Conservation (phyloP, 2,329 filamentous ascomycete genomes). For the Aspergillus sojae region DNA sequence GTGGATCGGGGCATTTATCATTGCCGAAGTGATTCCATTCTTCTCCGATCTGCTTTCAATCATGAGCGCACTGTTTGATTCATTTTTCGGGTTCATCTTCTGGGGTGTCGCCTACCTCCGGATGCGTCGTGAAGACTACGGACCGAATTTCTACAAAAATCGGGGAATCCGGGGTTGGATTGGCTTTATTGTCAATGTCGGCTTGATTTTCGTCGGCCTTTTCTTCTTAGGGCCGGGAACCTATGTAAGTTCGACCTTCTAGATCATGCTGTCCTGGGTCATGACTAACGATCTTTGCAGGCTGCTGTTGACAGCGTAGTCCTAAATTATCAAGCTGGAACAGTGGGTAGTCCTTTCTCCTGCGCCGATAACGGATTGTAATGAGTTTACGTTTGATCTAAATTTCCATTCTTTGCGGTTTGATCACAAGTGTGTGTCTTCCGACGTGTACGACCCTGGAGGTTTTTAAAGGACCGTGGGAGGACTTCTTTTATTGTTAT, state of each 20-base stretch:
- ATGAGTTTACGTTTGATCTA: conserved; percentile 18
- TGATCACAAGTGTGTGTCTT: conserved; percentile 1
- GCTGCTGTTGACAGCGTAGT: conserved; percentile 54
- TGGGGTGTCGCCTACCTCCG: conserved; percentile 56
- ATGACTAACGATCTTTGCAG: conserved; percentile 27
- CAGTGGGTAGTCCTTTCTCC: conserved; percentile 72
- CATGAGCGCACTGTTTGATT: conserved; percentile 78
- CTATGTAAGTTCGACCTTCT: conserved; percentile 55
- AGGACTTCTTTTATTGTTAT: neutral
- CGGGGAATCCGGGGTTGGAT: conserved; percentile 48
- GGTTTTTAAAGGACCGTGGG: neutral
- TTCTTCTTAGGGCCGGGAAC: conserved; percentile 82
- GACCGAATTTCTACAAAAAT: conserved; percentile 43
- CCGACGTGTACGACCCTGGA: conserved; percentile 1
- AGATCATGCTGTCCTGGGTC: conserved; percentile 41
- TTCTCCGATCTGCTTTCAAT: conserved; percentile 70
- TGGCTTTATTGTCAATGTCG: conserved; percentile 63
- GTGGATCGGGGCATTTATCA: conserved; percentile 89
- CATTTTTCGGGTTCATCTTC: conserved; percentile 83
- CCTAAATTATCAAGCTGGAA: conserved; percentile 66
- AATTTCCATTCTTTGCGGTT: conserved; percentile 1
- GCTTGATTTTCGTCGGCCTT: conserved; percentile 74
- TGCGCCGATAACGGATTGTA: conserved; percentile 58
- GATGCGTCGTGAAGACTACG: conserved; percentile 46
- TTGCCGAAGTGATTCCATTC: conserved; percentile 91